Evolutionary conservation across 208 protist genomes (phyloP), one percentile per base, ranked within the genome.

Genomic region (Leishmania amazonensis): DNA sequence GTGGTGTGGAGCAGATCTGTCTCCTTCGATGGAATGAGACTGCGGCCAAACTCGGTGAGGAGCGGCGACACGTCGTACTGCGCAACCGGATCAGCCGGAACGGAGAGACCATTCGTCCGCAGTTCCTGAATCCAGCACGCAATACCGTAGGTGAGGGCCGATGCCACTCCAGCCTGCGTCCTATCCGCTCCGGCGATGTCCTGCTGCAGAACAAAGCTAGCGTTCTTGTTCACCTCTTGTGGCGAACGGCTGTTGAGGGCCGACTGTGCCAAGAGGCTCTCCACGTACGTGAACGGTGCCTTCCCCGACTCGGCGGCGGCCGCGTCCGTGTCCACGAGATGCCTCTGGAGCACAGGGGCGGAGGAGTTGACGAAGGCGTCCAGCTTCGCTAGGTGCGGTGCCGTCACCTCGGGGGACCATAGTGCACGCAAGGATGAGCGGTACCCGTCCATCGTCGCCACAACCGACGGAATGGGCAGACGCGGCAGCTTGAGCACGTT

Each of bases 401-500:
- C 89, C 21, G 83, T 84, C 35, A 80, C 84, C 19, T 94, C 93
- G 45, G 76, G 68, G 13, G 90, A 80, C 83, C 94, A 94, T 2
- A 98, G 85, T 5, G 93, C 85, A 9, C 71, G 31, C 67, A 98
- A 79, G n/a, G 84, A 82, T 1, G 85, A 47, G 35, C 88, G 85
- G 73, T 98, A 97, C 49, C 90, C 87, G 31, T 93, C 85, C 45
- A 88, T 78, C 13, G 94, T 96, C 24, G 82, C 64, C 4, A 78
- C 85, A 8, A 98, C 68, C 4, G 87, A 68, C 0, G 96, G 96
- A 58, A 98, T 90, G 2, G 94, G 92, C 57, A 97, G 86, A 1
- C 96, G 89, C 15, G 90, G 94, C 40, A 98, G 81, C 60, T 87
- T 75, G 65, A 97, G 90, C 53, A 95, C 91, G 79, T 98, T 98